Base-by-base conservation (phyloP, 371 early-diverging fungal species). In the Zychaea mexicana region DNA sequence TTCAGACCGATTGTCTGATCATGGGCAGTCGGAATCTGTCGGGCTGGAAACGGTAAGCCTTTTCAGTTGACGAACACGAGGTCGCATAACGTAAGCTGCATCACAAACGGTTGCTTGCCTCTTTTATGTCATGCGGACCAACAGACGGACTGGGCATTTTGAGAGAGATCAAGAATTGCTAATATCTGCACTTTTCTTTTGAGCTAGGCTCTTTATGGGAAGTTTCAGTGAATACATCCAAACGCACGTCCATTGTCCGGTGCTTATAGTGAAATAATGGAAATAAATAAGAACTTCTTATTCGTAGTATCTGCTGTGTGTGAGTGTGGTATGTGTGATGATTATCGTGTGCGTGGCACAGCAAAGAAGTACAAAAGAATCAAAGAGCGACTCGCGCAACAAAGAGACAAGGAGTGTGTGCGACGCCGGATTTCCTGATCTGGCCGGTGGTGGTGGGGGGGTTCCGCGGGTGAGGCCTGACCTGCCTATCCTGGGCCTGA, bases 171-270 rank as follows among this genome's bases (percentile, higher is more conserved):
- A 42, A 1, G 42, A 7, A 42, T 31, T 1, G 3, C 10, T 31
- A 22, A 12, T 21, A 17, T 24, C 7, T 27, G 15, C 4, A 0
- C n/a, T n/a, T n/a, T n/a, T n/a, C n/a, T n/a, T n/a, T n/a, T 28
- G 21, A 19, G 6, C 15, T 64, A 83, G 84, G 21, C 70, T 78
- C 21, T 78, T 81, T 57, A 62, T 77, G 59, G 82, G 82, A n/a
- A 82, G 82, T 56, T 84, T 84, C 52, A 80, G 80, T 60, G 81
- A 84, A 27, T 79, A 73, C 54, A 78, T 79, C 15, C 78, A 79
- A 55, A 59, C 74, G 1, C 73, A 78, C 57, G 76, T 78, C 3
- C 68, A 78, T 36, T 82, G 84, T 55, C 82, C 84, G 3, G 82
- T 84, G 3, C 57, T 84, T 49, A 72, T 84, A 52, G 72, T 82